Conservation (phyloP, 139 green algal genomes). For the Chloropicon primus region DNA sequence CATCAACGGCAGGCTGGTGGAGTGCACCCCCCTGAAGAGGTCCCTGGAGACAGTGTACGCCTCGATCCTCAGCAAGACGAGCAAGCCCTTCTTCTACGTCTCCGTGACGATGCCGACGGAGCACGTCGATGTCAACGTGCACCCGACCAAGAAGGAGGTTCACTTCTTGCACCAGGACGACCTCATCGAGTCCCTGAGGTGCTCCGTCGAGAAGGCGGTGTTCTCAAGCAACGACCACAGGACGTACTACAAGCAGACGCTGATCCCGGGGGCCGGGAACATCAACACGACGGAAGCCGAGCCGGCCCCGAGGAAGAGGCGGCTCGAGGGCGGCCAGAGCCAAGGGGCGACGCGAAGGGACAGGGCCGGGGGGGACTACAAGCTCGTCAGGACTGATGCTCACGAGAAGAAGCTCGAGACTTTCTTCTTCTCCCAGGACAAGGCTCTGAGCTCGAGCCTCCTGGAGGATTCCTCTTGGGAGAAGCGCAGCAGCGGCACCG, state of each 20-base stretch:
- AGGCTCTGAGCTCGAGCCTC: not conserved
- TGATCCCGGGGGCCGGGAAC: slow-evolving; percentile 24
- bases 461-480: too few relatives aligned
- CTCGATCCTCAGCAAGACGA: slow-evolving; percentile 48
- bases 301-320: not conserved
- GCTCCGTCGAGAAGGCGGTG: slow-evolving; percentile 50
- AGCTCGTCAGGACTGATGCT: slow-evolving; percentile 51
- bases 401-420: slow-evolving; percentile 27
- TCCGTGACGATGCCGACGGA: slow-evolving; percentile 49
- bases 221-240: slow-evolving; percentile 42
- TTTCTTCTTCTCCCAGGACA: not conserved
- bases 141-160: slow-evolving; percentile 25
- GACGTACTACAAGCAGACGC: slow-evolving; percentile 46
- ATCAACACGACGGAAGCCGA: not conserved
- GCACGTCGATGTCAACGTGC: slow-evolving; percentile 91
- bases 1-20: slow-evolving; percentile 84
- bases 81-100: slow-evolving; percentile 79
- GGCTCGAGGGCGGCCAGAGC: not conserved
- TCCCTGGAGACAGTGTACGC: slow-evolving; percentile 63
- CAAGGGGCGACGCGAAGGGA: slow-evolving; percentile 7
- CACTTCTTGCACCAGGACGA: slow-evolving; percentile 46
- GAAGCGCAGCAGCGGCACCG: too few relatives aligned
- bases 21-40: slow-evolving; percentile 62
- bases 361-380: slow-evolving; percentile 33
- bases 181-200: slow-evolving; percentile 40